These are phyloP conservation scores for Raphidocelis subcapitata DNA, from an alignment of 139 green algal species.

Conservation along the genomic window DNA sequence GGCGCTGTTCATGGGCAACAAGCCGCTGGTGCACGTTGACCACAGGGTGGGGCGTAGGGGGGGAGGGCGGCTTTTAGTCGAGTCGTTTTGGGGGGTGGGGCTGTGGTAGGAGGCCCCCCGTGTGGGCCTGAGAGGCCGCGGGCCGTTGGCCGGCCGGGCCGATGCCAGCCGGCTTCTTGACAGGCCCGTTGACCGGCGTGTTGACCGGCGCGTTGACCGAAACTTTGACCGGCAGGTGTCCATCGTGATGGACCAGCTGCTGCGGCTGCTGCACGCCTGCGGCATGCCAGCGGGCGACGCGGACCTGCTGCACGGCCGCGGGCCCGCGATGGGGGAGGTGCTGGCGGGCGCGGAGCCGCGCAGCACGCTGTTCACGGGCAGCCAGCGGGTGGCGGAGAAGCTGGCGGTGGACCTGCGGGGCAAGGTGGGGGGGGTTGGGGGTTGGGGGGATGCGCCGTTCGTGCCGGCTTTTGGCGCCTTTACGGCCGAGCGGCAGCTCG, in stretches of 20 bases:
- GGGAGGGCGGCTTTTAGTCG: background rate
- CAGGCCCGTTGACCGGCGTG: too few relatives aligned
- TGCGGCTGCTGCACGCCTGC: constrained; percentile 89
- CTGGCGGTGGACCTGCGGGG: constrained; percentile 74
- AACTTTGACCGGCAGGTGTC: constrained; percentile 60
- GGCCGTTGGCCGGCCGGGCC: background rate
- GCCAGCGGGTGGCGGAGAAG: constrained; percentile 79
- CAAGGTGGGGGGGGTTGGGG: constrained; percentile 53
- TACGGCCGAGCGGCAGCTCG: too few relatives aligned
- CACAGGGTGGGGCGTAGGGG: constrained; percentile 56
- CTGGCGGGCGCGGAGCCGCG: constrained; percentile 68
- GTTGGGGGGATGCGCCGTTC: too few relatives aligned
- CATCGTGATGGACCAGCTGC: constrained; percentile 92
- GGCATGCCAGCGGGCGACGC: constrained; percentile 84
- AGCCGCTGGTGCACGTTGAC: constrained; percentile 90
- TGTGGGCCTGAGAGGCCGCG: background rate
- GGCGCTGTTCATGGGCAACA: constrained; percentile 98
- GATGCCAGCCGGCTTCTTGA: too few relatives aligned
- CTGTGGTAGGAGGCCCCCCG: background rate
- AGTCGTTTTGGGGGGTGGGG: background rate
- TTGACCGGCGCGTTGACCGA: too few relatives aligned
- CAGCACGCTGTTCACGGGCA: constrained; percentile 94
- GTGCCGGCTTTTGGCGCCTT: too few relatives aligned
- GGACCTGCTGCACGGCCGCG: constrained; percentile 86
- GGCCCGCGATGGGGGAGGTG: constrained; percentile 68